These are phyloP conservation scores for Diaporthe nobilis DNA, from an alignment of 2,329 filamentous ascomycete species.

Conservation along the genomic window DNA sequence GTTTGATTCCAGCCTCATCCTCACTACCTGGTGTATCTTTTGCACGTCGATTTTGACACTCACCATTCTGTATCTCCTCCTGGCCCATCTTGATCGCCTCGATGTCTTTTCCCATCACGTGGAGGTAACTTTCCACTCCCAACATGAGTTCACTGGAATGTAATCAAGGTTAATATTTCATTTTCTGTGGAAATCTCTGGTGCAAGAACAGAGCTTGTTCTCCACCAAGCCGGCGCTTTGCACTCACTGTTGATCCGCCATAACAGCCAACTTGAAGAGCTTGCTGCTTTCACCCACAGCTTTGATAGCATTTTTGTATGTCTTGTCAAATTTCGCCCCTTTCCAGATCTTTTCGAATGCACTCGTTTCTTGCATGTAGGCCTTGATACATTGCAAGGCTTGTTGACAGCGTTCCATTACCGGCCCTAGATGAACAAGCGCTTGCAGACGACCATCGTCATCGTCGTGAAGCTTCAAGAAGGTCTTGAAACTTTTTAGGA, in stretches of 20 bases:
- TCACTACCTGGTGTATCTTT: too few relatives aligned
- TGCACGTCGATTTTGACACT: too few relatives aligned
- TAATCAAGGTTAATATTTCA: not conserved
- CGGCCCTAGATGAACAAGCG: not conserved
- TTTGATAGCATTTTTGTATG: not conserved
- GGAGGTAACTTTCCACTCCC: not conserved
- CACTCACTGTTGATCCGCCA: slow-evolving; percentile 1
- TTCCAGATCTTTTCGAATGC: not conserved
- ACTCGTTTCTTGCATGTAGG: not conserved
- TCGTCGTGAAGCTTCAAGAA: not conserved
- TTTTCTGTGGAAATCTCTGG: not conserved
- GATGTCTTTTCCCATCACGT: not conserved
- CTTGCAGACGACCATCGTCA: not conserved
- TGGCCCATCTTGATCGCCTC: not conserved
- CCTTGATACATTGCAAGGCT: not conserved
- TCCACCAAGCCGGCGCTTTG: not conserved
- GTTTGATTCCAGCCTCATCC: too few relatives aligned
- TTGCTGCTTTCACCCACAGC: not conserved
- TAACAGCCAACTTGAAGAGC: not conserved
- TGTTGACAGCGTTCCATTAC: not conserved
- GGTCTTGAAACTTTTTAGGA: not conserved
- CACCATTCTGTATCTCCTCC: not conserved
- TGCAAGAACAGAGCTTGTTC: not conserved
- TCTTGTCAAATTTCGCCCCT: not conserved
- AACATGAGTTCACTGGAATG: not conserved